Evolutionary conservation across 139 green algal species (phyloP), one percentile per base, ranked within the genome.

Genomic region (Spirogloea muscicola): DNA sequence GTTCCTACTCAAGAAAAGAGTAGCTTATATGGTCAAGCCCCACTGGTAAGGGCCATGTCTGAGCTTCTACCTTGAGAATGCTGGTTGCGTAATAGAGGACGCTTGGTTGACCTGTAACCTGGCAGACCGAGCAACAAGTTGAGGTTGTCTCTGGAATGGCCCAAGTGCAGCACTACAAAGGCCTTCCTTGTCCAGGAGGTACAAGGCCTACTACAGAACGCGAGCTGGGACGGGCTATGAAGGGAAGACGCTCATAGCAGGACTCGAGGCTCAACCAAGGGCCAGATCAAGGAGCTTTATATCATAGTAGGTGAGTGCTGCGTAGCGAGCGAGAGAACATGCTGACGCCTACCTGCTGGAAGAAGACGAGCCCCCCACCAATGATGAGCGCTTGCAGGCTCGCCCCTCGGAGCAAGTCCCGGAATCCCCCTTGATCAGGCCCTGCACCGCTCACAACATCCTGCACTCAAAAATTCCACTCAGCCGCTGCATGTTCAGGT

Each of bases 41-140:
- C 13, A 64, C 10, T 10, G 29, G 29, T 13, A 21, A n/a, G n/a
- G n/a, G n/a, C 21, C 16, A 34, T 31, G 49, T 37, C 16, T n/a
- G n/a, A n/a, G n/a, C n/a, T n/a, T n/a, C 7, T 16, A 80, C 64
- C 81, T 87, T 65, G 29, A 87, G 82, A 38, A 90, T 87, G 58
- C 79, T 57, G 9, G 58, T 60, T 0, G 91, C 91, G 65, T 97
- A 96, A 81, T 96, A 96, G 25, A 97, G 76, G 46, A 97, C 92
- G 5, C 74, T 89, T 5, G 92, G 92, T 84, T 97, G 92, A 3
- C 92, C 92, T 2, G 92, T 97, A 67, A 96, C 91, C 77, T 88
- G 83, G n/a, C n/a, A n/a, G n/a, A n/a, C n/a, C n/a, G n/a, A n/a
- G n/a, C n/a, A n/a, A n/a, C n/a, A n/a, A n/a, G n/a, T n/a, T n/a